These are phyloP conservation scores for Sequoiadendron giganteum DNA, from an alignment of 75 land plant genomes.

Conservation along the genomic window DNA sequence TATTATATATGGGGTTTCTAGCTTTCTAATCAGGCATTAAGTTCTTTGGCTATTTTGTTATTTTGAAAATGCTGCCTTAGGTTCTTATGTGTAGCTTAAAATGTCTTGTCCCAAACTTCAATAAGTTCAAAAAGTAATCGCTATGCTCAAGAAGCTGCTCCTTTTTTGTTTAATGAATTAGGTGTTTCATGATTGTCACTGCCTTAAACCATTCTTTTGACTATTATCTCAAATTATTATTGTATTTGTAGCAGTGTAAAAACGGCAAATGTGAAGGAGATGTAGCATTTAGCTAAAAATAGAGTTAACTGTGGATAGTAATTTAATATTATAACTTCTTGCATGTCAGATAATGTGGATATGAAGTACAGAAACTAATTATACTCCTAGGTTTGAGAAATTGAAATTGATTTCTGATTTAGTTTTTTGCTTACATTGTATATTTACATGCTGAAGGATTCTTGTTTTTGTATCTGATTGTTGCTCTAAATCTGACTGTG, in stretches of 20 bases:
- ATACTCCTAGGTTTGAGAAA: neutral
- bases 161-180: neutral
- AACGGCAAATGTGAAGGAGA: neutral
- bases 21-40: neutral
- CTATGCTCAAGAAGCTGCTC: neutral
- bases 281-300: neutral
- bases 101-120: neutral
- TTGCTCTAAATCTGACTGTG: conserved; percentile 9
- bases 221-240: neutral
- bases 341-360: neutral
- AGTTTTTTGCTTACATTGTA: neutral
- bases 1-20: neutral
- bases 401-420: neutral
- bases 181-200: neutral
- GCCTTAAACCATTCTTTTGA: neutral
- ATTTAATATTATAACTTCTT: neutral
- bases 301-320: neutral
- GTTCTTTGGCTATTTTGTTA: neutral
- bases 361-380: neutral
- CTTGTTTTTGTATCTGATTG: conserved; percentile 3
- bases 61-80: neutral
- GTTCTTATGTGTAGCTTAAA: neutral
- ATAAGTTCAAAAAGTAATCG: neutral
- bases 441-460: neutral
- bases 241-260: neutral